Evolutionary conservation across 805 yeast genomes (phyloP), one percentile per base, ranked within the genome.

Genomic region (Candida gorgasii): DNA sequence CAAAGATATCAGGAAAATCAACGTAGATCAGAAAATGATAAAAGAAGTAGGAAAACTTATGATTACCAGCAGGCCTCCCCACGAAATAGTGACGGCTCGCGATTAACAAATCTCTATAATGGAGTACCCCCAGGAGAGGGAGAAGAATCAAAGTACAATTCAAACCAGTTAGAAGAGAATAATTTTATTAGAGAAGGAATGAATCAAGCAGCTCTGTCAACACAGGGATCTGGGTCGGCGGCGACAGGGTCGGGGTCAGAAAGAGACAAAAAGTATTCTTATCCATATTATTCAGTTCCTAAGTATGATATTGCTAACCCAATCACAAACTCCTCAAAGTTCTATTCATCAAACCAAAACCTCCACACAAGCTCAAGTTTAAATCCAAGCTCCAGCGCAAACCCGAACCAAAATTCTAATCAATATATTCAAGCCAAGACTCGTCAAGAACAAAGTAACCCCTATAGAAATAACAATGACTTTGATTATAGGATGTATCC

Each of bases 1-100:
- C 37, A 39, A 35, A 28, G 44, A 20, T 41, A 27, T 30, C 36
- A 41, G 13, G 43, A 35, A 11, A 39, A 36, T 12, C 36, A 34
- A 23, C 24, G 36, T 18, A 16, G 33, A 26, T 13, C 29, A 8
- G 45, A 42, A 20, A 42, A 37, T 26, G 29, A 42, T 26, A 35
- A 19, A 12, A 20, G 27, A 17, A 19, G 19, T 18, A 42, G 15
- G 13, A 8, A 23, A n/a, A 20, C 8, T 9, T 9, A 16, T 7
- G 31, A 15, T 5, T 24, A 6, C 16, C 23, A 23, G n/a, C 33
- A 22, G 5, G n/a, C n/a, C n/a, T n/a, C n/a, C n/a, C 34, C 28
- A 13, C 17, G 8, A 16, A 19, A 31, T 19, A 6, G 18, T 15
- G 13, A 33, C 9, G n/a, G 16, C 3, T 14, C 12, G 11, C 22